Base-by-base conservation (phyloP, 2,329 filamentous ascomycete species). In the Chrysoporthe puriensis region DNA sequence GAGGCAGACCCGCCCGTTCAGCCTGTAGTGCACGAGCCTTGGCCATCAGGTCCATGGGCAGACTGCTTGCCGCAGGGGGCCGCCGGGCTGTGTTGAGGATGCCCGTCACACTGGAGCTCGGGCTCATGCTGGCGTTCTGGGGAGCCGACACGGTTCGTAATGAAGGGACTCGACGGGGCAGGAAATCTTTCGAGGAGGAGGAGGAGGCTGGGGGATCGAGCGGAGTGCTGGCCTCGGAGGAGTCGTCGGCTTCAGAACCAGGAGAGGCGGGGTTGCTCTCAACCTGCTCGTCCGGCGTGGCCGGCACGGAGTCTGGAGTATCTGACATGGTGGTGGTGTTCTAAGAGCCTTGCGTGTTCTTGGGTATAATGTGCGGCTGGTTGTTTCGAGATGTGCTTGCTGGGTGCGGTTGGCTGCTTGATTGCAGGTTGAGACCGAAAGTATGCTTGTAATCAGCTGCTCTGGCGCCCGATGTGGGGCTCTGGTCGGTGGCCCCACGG, bases 71-170 rank as follows among this genome's bases (percentile, higher is more conserved):
- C 13, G 79, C 75, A 16, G 80, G 79, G 3, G 86, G 88, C 61
- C 86, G 82, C 68, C 88, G 82, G 4, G 86, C 88, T 71, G 81
- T 87, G 77, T 90, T 93, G 74, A 97, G 82, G 67, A 92, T 86
- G 52, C 93, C 93, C 4, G 94, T 83, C 52, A 92, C 90, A 40
- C 91, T 96, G n/a, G 94, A 97, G n/a, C 89, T 94, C 7, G 91
- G 81, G 66, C 88, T 92, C 88, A 97, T 94, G 67, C 80, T 75
- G 65, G 80, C 14, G 11, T 54, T 82, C 71, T 83, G 80, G 26
- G 88, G 81, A 62, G 90, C 86, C 64, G 89, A 88, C 26, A 86
- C 78, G 59, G 87, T 86, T 72, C 88, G 86, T 54, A 89, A 77
- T 5, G 87, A 87, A 26, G 88, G 84, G 67, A 89, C 74, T 77